These are phyloP conservation scores for Exophiala sp. DNA, from an alignment of 2,329 filamentous ascomycete genomes.

Conservation along the genomic window DNA sequence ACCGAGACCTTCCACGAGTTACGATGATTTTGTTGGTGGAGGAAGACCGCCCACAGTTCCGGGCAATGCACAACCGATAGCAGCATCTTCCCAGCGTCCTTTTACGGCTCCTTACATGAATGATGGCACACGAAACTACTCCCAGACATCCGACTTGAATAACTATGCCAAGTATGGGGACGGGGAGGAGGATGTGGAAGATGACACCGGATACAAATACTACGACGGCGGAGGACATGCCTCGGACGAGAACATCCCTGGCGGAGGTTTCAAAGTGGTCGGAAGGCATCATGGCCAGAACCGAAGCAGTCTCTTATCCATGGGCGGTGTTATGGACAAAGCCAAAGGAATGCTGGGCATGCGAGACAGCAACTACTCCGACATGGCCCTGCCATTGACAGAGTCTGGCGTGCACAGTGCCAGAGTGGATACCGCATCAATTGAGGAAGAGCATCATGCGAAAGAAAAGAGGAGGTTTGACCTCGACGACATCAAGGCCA, in stretches of 20 bases:
- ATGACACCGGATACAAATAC: slow-evolving; percentile 64
- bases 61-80: slow-evolving; percentile 28
- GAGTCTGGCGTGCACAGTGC: slow-evolving; percentile 61
- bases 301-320: slow-evolving; percentile 80
- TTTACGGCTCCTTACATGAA: slow-evolving; percentile 28
- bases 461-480: slow-evolving; percentile 60
- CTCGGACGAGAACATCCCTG: slow-evolving; percentile 54
- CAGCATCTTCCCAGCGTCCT: slow-evolving; percentile 38
- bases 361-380: slow-evolving; percentile 75
- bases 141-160: slow-evolving; percentile 75
- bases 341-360: slow-evolving; percentile 90
- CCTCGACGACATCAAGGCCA: slow-evolving; percentile 82
- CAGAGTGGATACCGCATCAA: slow-evolving; percentile 43
- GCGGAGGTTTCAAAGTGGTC: slow-evolving; percentile 32
- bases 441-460: slow-evolving; percentile 41
- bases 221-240: slow-evolving; percentile 65
- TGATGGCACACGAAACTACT: slow-evolving; percentile 50
- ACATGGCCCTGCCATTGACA: slow-evolving; percentile 96
- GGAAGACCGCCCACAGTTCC: slow-evolving; percentile 24
- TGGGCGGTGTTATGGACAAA: slow-evolving; percentile 80
- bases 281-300: slow-evolving; percentile 46
- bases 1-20: slow-evolving; percentile 80
- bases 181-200: slow-evolving; percentile 78
- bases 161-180: slow-evolving; percentile 94
- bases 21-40: slow-evolving; percentile 87